A percentile compares a stretch with the other conserved stretches of the same genome.
Conservation (phyloP, 1,284 basidiomycete genomes). For the Cryptococcus depauperatus region DNA sequence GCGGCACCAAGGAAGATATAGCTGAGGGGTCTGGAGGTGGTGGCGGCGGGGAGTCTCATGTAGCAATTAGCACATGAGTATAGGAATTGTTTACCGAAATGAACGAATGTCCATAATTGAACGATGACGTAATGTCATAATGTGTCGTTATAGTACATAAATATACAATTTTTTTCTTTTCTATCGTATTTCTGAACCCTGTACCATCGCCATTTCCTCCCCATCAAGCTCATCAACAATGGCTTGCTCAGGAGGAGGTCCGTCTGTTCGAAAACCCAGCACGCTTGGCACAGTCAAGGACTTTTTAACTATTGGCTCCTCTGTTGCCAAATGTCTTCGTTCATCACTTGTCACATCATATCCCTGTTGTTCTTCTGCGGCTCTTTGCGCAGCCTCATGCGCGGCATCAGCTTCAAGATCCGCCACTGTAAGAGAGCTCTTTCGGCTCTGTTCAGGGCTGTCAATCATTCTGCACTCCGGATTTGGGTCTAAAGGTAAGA, state of each 20-base stretch:
- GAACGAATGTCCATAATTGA: too few species aligned
- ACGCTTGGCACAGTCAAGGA: slow-evolving; percentile 7
- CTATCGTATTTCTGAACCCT: not conserved
- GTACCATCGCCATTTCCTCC: slow-evolving; percentile 1
- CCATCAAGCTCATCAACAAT: slow-evolving; percentile 17
- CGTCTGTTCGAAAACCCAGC: slow-evolving; percentile 16
- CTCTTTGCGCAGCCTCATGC: slow-evolving; percentile 23
- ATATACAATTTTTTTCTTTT: not conserved
- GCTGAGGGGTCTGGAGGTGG: slow-evolving; percentile 41
- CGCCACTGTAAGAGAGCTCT: slow-evolving; percentile 32
- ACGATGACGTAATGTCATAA: too few species aligned
- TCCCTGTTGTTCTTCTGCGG: not conserved
- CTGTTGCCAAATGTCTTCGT: not conserved
- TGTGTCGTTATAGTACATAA: slow-evolving; percentile 1
- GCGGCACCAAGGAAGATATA: slow-evolving; percentile 70
- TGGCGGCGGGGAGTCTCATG: slow-evolving; percentile 38
- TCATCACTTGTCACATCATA: not conserved
- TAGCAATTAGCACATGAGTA: slow-evolving; percentile 38
- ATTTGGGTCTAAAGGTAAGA: slow-evolving; percentile 9
- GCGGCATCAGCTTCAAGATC: slow-evolving; percentile 36
- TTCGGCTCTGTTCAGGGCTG: slow-evolving; percentile 13
- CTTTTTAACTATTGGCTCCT: not conserved
- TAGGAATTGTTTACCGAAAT: too few species aligned
- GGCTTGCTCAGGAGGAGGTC: slow-evolving; percentile 17
- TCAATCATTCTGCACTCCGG: slow-evolving; percentile 1